A percentile compares a stretch with the other conserved stretches of the same genome.
Conservation (phyloP, 306 rosid genomes). For the Glycine soja region DNA sequence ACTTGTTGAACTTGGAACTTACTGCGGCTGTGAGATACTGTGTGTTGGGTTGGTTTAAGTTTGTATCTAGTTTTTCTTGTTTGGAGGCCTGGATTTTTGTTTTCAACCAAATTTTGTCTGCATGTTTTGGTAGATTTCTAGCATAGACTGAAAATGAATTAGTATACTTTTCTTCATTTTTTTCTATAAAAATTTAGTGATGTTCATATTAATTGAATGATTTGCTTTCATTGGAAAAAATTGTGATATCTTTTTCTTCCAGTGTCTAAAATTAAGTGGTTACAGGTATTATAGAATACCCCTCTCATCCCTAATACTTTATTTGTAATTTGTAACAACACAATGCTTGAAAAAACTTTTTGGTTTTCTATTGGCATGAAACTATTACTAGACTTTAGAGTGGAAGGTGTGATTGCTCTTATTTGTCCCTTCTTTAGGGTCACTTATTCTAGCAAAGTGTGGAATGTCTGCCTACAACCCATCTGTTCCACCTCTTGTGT, state of each 20-base stretch:
- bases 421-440: background rate
- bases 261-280: background rate
- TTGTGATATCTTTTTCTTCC: background rate
- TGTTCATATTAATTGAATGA: slow-evolving; percentile 2
- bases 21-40: background rate
- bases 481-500: background rate
- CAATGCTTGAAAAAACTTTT: background rate
- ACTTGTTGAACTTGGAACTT: background rate
- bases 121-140: slow-evolving; percentile 13
- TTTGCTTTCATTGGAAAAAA: slow-evolving; percentile 2
- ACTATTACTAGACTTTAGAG: slow-evolving; percentile 8
- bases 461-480: background rate
- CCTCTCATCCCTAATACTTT: background rate
- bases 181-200: background rate
- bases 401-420: background rate
- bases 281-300: background rate
- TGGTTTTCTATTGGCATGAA: background rate
- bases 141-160: slow-evolving; percentile 4
- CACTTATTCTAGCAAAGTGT: background rate
- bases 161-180: background rate
- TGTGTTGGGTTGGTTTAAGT: background rate
- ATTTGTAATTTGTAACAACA: slow-evolving; percentile 7
- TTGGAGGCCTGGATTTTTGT: background rate
- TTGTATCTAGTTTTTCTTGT: background rate
- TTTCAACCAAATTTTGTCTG: slow-evolving; percentile 12